Base-by-base conservation (phyloP, 768 basidiomycete species). In the Postia placenta region DNA sequence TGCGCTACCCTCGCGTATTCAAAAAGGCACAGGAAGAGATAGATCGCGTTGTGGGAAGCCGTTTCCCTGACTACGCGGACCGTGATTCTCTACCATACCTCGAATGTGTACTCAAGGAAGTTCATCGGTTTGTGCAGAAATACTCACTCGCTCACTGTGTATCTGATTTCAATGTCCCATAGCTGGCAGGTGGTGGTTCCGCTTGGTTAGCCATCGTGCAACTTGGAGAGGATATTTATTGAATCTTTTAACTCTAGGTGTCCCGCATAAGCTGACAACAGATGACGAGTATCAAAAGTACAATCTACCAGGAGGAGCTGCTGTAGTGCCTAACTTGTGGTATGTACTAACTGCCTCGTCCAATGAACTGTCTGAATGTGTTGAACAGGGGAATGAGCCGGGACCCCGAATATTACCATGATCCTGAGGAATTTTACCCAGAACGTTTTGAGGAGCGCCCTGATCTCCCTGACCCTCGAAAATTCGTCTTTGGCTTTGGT, bases 401-500 rank as follows among this genome's bases (percentile, higher is more conserved):
- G 17, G 43, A 44, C 20, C 6, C 26, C 15, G 9, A 15, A n/a
- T 9, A 4, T 9, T 44, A 44, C 20, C 25, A 4, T 6, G 17
- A 44, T 30, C 43, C 43, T 3, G 43, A 44, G 11, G 23, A 4
- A 4, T 44, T 44, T n/a, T 25, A 9, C 11, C 43, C 43, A 23
- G 43, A 44, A 44, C 43, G 43, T n/a, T n/a, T 3, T 30, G 17
- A 7, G 17, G 43, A 44, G 25, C 3, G 6, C 24, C 4, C 27
- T 4, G 25, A 11, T 15, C 12, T 26, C 12, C 35, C 17, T 15
- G n/a, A 60, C 76, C 78, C 37, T 64, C 69, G 35, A 68, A 71
- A 25, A 56, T 76, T 33, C 67, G 76, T 23, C n/a, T 81, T 80
- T 55, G 80, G 79, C 9, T 81, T 81, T 61, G 80, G 80, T 26